Evolutionary conservation across 2,329 filamentous ascomycete species (phyloP).

Genomic region (Xylaria sp.): DNA sequence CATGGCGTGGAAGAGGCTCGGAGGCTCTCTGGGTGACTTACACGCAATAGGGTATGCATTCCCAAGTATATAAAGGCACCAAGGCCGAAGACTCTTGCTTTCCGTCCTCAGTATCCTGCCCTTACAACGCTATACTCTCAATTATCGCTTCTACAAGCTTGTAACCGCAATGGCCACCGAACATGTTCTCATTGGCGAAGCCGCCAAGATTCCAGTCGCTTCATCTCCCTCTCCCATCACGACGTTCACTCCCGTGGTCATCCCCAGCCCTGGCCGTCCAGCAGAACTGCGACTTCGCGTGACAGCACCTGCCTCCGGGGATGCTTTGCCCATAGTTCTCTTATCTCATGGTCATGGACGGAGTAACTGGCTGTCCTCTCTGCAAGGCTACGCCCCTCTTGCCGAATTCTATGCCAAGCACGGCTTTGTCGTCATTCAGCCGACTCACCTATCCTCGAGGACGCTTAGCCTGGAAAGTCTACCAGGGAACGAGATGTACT

Average conservation of each 20-base stretch:
- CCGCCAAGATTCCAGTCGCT: constrained; percentile 50
- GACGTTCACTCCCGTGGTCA: constrained; percentile 49
- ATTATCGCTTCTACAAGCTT: background rate
- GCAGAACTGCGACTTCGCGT: constrained; percentile 52
- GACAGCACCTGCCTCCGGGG: constrained; percentile 49
- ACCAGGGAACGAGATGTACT: constrained; percentile 47
- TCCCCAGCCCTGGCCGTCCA: constrained; percentile 44
- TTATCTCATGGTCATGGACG: constrained; percentile 55
- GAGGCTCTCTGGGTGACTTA: background rate
- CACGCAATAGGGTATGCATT: background rate
- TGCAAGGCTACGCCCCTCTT: constrained; percentile 56
- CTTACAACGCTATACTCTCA: background rate
- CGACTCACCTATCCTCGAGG: constrained; percentile 55
- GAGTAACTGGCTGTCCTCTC: constrained; percentile 55
- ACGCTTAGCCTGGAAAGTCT: constrained; percentile 44
- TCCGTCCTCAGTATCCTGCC: background rate
- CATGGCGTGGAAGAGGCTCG: background rate
- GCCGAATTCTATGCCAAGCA: constrained; percentile 56
- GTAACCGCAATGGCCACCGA: constrained; percentile 29
- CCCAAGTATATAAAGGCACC: constrained; percentile 13
- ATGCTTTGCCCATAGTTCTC: constrained; percentile 54
- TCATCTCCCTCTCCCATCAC: constrained; percentile 47
- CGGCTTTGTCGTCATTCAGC: constrained; percentile 57
- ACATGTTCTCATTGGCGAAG: constrained; percentile 46
- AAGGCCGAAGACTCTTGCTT: background rate